Evolutionary conservation across 2,329 filamentous ascomycete genomes (phyloP).

Genomic region (Periconia macrospinosa): DNA sequence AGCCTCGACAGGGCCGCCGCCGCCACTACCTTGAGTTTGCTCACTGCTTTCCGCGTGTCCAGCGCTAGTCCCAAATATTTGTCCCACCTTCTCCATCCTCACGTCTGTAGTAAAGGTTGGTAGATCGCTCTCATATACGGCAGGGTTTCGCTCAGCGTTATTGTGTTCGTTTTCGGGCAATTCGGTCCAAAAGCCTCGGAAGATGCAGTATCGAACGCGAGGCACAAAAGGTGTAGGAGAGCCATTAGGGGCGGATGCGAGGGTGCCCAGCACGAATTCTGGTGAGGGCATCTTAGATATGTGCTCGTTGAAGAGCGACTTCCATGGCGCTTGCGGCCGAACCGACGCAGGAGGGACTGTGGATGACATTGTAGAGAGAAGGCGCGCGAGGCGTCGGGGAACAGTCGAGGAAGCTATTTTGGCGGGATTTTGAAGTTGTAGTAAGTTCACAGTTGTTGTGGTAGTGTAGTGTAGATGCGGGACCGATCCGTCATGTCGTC

Average conservation of each 20-base stretch:
- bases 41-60: constrained; percentile 49
- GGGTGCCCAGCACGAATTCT: constrained; percentile 56
- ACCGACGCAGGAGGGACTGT: constrained; percentile 42
- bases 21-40: constrained; percentile 56
- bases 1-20: constrained; percentile 75
- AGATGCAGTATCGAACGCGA: constrained; percentile 78
- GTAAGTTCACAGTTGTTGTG: background rate
- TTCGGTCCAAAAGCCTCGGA: constrained; percentile 79
- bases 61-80: constrained; percentile 62
- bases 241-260: constrained; percentile 46
- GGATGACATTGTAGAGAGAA: constrained; percentile 50
- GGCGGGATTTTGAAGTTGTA: constrained; percentile 18
- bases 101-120: constrained; percentile 84
- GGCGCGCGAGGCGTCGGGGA: constrained; percentile 42
- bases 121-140: constrained; percentile 73
- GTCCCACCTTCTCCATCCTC: constrained; percentile 79
- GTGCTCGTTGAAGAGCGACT: constrained; percentile 52
- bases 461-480: background rate
- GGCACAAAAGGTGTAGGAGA: constrained; percentile 49
- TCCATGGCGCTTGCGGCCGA: constrained; percentile 55
- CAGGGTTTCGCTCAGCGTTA: constrained; percentile 70
- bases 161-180: constrained; percentile 75
- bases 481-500: background rate
- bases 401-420: constrained; percentile 44
- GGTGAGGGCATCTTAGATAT: constrained; percentile 52